Percentiles rank a stretch among this genome's conserved stretches.
These are phyloP conservation scores for Trichomonascaceae sp. DNA, from an alignment of 1,139 yeast genomes.

Conservation along the genomic window DNA sequence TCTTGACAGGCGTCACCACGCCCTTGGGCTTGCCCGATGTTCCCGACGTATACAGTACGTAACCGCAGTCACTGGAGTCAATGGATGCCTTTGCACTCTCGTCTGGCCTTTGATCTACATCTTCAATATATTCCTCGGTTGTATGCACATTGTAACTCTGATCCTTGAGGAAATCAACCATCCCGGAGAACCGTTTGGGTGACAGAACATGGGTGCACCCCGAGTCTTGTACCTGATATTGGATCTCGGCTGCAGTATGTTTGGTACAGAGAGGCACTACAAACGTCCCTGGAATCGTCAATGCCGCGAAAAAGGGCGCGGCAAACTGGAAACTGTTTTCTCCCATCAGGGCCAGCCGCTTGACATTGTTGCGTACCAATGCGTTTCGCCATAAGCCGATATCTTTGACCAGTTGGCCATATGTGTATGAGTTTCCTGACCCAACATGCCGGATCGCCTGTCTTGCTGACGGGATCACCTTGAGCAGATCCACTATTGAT, in stretches of 20 bases:
- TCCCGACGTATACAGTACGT: constrained; percentile 27
- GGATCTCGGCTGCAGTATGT: constrained; percentile 23
- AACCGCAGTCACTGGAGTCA: constrained; percentile 13
- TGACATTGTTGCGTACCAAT: constrained; percentile 5
- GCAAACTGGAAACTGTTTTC: constrained; percentile 25
- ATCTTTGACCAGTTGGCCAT: constrained; percentile 20
- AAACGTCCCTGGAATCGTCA: constrained; percentile 19
- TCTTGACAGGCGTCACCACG: constrained; percentile 24
- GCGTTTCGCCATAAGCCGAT: constrained; percentile 19
- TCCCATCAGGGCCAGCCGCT: constrained; percentile 24
- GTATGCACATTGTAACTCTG: constrained; percentile 1
- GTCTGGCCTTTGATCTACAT: background rate
- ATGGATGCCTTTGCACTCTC: background rate
- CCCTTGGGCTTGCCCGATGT: constrained; percentile 29
- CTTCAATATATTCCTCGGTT: no score
- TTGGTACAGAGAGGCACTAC: constrained; percentile 26
- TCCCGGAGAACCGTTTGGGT: constrained; percentile 19
- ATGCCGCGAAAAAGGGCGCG: constrained; percentile 19
- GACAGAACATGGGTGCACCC: constrained; percentile 19
- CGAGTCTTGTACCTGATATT: constrained; percentile 22
- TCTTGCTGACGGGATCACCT: constrained; percentile 15
- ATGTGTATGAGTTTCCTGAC: constrained; percentile 22
- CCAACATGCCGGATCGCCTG: constrained; percentile 22
- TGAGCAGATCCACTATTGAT: constrained; percentile 16
- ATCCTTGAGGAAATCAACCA: constrained; percentile 14